These are phyloP conservation scores for Wickerhamomyces sp. DNA, from an alignment of 1,139 yeast genomes.

Conservation along the genomic window DNA sequence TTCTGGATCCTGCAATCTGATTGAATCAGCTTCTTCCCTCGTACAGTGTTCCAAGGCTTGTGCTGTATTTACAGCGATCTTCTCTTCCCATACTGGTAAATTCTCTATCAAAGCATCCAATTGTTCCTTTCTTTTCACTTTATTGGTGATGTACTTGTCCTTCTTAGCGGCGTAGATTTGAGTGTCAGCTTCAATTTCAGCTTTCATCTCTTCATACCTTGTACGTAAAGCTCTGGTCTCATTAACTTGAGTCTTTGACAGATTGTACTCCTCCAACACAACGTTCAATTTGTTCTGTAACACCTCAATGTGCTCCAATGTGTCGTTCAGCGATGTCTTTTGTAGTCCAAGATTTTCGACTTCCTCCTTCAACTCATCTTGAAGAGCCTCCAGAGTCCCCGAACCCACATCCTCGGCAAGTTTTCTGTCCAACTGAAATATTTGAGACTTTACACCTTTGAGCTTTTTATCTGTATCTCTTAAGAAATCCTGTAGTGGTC, in stretches of 20 bases:
- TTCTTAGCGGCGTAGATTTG: slow-evolving; percentile 16
- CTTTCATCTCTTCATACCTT: slow-evolving; percentile 22
- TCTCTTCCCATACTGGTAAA: slow-evolving; percentile 25
- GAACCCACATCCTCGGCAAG: slow-evolving; percentile 34
- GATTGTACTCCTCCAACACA: slow-evolving; percentile 18
- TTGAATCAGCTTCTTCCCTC: slow-evolving; percentile 27
- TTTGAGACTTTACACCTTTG: slow-evolving; percentile 12
- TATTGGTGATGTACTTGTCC: slow-evolving; percentile 14
- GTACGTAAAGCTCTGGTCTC: slow-evolving; percentile 11
- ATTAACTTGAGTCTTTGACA: slow-evolving; percentile 12
- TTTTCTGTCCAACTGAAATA: slow-evolving; percentile 23
- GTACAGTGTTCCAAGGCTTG: slow-evolving; percentile 34
- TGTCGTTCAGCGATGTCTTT: no score
- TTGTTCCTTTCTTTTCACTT: slow-evolving; percentile 17
- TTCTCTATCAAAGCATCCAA: slow-evolving; percentile 25
- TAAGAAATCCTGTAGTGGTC: slow-evolving; percentile 2
- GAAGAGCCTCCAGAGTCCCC: slow-evolving; percentile 31
- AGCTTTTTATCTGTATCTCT: slow-evolving; percentile 1
- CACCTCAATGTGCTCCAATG: no score
- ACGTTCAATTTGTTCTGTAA: slow-evolving; percentile 22
- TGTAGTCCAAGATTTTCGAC: no score
- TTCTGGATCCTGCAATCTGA: slow-evolving; percentile 27
- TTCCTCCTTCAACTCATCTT: slow-evolving; percentile 27
- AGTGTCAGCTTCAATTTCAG: slow-evolving; percentile 22
- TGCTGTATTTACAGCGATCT: slow-evolving; percentile 24